Percentiles rank a stretch among this genome's conserved stretches.
Conservation (phyloP, 2,329 filamentous ascomycete species). For the Cryphonectria naterciae region DNA sequence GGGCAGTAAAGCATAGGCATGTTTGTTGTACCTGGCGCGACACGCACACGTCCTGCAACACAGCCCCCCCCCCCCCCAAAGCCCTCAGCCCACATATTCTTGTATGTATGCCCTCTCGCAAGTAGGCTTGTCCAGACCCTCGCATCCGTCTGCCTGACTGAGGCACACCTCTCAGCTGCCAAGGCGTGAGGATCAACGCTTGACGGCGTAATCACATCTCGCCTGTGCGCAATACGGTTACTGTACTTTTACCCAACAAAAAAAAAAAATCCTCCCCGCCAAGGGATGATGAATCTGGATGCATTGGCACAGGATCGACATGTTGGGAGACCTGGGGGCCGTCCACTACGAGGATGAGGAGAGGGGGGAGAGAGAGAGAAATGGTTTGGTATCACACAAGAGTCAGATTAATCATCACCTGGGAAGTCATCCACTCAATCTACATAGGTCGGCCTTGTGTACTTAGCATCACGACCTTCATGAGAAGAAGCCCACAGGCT, state of each 20-base stretch:
- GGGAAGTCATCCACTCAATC: too few species aligned
- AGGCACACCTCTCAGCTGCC: background rate
- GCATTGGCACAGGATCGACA: too few species aligned
- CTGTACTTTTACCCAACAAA: too few species aligned
- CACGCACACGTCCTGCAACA: too few species aligned
- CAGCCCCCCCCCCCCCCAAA: too few species aligned
- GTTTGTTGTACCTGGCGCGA: too few species aligned
- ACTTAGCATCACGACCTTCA: background rate
- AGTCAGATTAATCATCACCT: too few species aligned
- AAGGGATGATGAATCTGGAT: background rate
- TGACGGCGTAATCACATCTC: background rate
- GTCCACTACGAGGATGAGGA: background rate
- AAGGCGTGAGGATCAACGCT: background rate
- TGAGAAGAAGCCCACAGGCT: background rate
- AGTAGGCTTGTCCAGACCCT: background rate
- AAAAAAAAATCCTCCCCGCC: background rate
- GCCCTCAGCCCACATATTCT: too few species aligned
- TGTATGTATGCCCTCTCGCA: background rate
- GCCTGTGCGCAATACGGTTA: background rate
- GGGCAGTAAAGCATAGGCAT: too few species aligned
- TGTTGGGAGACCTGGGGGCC: background rate
- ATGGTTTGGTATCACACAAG: background rate
- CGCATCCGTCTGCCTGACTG: background rate
- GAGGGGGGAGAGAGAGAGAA: background rate
- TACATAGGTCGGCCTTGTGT: too few species aligned